Base-by-base conservation (phyloP, 2,329 filamentous ascomycete genomes). In the Penicillium sp. region DNA sequence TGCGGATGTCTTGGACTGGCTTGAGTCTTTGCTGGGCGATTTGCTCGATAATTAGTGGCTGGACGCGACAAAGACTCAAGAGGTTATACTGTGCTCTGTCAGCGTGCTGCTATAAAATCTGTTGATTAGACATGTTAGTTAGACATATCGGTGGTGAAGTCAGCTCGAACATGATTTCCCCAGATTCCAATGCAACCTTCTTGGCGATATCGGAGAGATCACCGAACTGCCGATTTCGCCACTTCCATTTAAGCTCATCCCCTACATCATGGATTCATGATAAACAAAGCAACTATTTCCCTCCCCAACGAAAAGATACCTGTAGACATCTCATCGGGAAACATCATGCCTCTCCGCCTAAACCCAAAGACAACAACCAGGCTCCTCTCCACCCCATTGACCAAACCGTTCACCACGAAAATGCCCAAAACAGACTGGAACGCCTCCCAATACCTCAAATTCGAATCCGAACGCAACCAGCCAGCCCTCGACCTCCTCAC, bases 361-460 rank as follows among this genome's bases (percentile, higher is more conserved):
- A 37, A 12, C n/a, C 4, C 11, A n/a, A n/a, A n/a, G 11, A 27
- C 28, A 29, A 10, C 33, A 33, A 28, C 22, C 5, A 38, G 13
- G 13, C 6, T 47, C 16, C 13, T 31, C 14, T 8, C 14, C 14
- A 34, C 30, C 4, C 12, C 9, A 30, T 25, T 10, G 38, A 10
- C 28, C 16, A 45, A 18, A 35, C 22, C 10, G 7, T 30, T 46
- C 37, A 27, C 48, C n/a, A 43, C 40, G 33, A 46, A 33, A 33
- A 51, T 43, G 49, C 11, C 47, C 7, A 50, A 50, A 35, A 27
- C 37, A 39, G 74, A 77, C 65, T 83, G 80, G 80, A 80, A 72
- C n/a, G 77, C 80, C 34, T 58, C 66, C 2, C 79, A 81, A 59
- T 83, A 83, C 61, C 71, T 80, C 52, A 80, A 80, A 52, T 83